Evolutionary conservation across 2,329 filamentous ascomycete genomes (phyloP), one percentile per base, ranked within the genome.

Genomic region (Ilyonectria mors-panacis): DNA sequence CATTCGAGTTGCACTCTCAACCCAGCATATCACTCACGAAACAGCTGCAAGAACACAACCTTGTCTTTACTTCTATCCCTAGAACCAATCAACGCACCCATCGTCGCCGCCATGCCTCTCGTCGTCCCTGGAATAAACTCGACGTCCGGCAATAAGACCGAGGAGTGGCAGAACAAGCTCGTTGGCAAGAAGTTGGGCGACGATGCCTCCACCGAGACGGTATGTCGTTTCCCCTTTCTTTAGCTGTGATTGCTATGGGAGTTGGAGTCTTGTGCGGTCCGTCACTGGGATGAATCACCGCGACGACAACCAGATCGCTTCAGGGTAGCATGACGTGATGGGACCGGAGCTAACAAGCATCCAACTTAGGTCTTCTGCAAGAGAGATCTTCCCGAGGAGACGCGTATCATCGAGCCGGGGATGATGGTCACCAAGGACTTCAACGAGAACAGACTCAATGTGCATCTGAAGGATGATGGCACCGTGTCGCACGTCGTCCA

Each of bases 141-240:
- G 68, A 81, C 80, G 68, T 79, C 83, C 45, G 78, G 78, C 69
- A 76, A 81, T 77, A 83, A 84, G 79, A 87, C 85, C 39, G 82
- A 88, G 66, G 83, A 89, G 74, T 92, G 89, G 89, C 82, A 81
- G 71, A 86, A 85, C 79, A 90, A 90, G 83, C 82, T 92, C 5
- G 85, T 89, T 51, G 89, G 89, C 76, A 92, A 91, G 87, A 91
- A 84, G 54, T 79, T 91, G 13, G 84, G 84, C 12, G 88, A 76
- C n/a, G 88, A 73, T 10, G 77, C 65, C 19, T 83, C 84, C 60
- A 86, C 81, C 70, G 87, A 88, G 77, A 88, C 84, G 9, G 89
- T 91, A 79, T 61, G 85, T 72, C 37, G 23, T 15, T 47, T 28
- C 23, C 17, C 26, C 50, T 17, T 8, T 5, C 5, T 39, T 28